phyloP scores from a whole-genome alignment of 441 rosid species.

The Adansonia rubrostipa region DNA sequence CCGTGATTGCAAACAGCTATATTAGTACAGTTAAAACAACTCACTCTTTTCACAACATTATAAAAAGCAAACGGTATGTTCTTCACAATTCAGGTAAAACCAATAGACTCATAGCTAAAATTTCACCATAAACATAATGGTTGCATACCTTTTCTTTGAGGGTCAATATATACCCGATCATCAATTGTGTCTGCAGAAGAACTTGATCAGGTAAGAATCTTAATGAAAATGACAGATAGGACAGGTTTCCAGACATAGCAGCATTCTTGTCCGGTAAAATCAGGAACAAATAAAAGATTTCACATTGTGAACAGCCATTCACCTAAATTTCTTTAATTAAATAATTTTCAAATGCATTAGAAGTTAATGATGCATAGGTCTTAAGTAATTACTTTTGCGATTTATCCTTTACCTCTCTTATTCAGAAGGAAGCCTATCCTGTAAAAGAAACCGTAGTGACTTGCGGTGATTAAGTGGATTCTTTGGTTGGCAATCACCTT shows the following conservation, averaged over 20 bases:
- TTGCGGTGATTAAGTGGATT: background rate
- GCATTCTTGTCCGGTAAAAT: background rate
- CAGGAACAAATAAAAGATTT: background rate
- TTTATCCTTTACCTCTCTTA: background rate
- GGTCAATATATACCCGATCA: constrained; percentile 34
- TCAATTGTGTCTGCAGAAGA: constrained; percentile 40
- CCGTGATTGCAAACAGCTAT: background rate
- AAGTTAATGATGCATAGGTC: background rate
- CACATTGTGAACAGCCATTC: background rate
- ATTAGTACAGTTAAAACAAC: background rate
- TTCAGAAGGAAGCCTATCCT: background rate
- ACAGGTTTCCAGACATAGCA: background rate
- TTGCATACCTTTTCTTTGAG: constrained; percentile 43
- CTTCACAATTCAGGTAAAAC: background rate
- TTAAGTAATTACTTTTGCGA: background rate
- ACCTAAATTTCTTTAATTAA: background rate
- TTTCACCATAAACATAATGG: background rate
- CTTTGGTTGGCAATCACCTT: background rate
- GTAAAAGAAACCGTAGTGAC: background rate
- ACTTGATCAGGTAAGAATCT: background rate
- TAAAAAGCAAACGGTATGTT: background rate
- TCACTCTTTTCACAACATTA: background rate
- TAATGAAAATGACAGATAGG: background rate
- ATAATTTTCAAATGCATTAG: background rate
- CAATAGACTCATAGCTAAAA: background rate